Evolutionary conservation across 2,329 filamentous ascomycete genomes (phyloP).

Genomic region (Cytospora leucostoma): DNA sequence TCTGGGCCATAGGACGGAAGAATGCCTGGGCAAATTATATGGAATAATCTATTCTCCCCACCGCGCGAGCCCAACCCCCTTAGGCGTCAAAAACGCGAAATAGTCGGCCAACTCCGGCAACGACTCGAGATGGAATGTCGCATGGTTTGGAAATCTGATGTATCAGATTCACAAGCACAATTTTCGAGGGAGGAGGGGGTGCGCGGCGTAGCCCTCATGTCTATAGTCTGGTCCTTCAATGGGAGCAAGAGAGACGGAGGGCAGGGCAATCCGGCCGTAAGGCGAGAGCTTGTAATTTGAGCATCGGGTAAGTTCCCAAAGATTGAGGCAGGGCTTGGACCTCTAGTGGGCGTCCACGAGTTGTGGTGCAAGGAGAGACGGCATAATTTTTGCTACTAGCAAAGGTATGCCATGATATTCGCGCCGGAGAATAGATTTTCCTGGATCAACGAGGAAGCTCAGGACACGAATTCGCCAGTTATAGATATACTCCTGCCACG

Average conservation of each 20-base stretch:
- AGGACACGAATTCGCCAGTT: neutral
- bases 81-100: no score
- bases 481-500: neutral
- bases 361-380: neutral
- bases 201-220: neutral
- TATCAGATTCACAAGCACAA: constrained; percentile 9
- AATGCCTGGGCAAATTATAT: neutral
- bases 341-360: no score
- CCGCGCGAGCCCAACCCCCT: no score
- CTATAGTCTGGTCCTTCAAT: neutral
- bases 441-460: neutral
- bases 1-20: neutral
- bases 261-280: neutral
- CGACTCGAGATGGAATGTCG: neutral
- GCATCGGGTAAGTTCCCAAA: neutral
- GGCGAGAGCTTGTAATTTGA: neutral
- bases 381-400: neutral
- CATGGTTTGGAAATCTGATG: constrained; percentile 12
- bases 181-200: neutral
- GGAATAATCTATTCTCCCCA: neutral
- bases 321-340: neutral
- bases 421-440: neutral
- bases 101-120: no score
- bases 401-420: neutral
- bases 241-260: neutral